Percentiles rank a stretch among this genome's conserved stretches.
Evolutionary conservation across 306 rosid species (phyloP).

Genomic region (Vachellia pachyceras): DNA sequence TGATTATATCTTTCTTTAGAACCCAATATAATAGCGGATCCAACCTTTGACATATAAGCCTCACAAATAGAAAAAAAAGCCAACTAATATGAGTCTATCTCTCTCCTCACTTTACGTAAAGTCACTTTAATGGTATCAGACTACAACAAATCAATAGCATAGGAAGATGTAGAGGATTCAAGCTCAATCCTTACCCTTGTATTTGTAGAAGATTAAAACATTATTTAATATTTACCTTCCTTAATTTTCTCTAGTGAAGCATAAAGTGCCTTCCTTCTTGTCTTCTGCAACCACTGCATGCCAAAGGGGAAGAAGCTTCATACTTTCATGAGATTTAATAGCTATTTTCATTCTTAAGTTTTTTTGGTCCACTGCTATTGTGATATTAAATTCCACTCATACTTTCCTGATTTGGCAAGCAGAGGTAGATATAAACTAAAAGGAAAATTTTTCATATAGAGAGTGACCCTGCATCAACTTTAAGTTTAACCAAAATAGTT

Average conservation of each 20-base stretch:
- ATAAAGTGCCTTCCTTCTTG: conserved; percentile 86
- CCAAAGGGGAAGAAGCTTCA: conserved; percentile 27
- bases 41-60: background rate
- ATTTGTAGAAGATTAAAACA: background rate
- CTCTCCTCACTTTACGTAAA: background rate
- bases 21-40: background rate
- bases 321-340: conserved; percentile 29
- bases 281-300: conserved; percentile 86
- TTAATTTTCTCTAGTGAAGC: conserved; percentile 91
- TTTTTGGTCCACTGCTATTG: background rate
- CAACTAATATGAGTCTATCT: background rate
- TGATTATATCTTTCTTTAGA: no score
- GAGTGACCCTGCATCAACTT: background rate
- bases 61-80: background rate
- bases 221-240: conserved; percentile 69
- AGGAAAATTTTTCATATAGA: background rate
- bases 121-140: background rate
- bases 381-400: background rate
- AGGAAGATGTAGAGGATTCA: background rate
- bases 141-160: background rate
- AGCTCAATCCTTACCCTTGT: background rate
- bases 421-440: background rate
- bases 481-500: background rate
- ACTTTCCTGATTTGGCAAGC: background rate
- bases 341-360: background rate